These are phyloP conservation scores for Penicillium tannophilum DNA, from an alignment of 495 filamentous ascomycete species.

Conservation along the genomic window DNA sequence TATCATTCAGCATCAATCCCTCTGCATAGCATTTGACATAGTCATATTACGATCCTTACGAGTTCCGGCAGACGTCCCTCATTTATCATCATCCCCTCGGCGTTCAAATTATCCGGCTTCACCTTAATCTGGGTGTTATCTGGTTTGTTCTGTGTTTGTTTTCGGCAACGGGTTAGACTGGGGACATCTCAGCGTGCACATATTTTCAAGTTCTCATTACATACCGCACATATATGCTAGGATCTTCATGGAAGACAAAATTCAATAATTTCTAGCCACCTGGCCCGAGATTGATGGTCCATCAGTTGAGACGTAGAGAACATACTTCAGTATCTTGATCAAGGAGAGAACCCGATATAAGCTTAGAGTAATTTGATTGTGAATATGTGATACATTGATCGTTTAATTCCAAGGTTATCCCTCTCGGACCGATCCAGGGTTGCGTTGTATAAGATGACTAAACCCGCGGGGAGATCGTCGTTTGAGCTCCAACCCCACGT, in stretches of 20 bases:
- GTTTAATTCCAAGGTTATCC: no score
- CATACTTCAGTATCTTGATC: no score
- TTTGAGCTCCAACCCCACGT: conserved; percentile 10
- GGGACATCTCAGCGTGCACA: conserved; percentile 14
- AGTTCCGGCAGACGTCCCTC: conserved; percentile 25
- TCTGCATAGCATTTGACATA: conserved; percentile 16
- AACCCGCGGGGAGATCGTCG: conserved; percentile 14
- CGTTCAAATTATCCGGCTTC: conserved; percentile 12
- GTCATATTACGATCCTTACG: conserved; percentile 33
- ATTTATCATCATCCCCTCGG: conserved; percentile 17
- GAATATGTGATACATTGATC: no score
- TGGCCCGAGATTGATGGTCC: neutral
- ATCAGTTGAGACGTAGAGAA: neutral
- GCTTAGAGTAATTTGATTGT: no score
- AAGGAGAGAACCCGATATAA: no score
- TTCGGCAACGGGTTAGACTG: neutral
- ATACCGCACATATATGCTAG: neutral
- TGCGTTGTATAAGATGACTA: conserved; percentile 26
- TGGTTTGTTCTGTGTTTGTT: neutral
- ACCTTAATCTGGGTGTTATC: neutral
- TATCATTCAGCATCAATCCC: conserved; percentile 9
- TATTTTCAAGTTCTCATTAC: neutral
- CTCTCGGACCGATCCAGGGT: neutral
- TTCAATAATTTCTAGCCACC: neutral
- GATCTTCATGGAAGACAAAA: conserved; percentile 3